phyloP scores from a whole-genome alignment of 306 rosid genomes.

The Herpetospermum pedunculosum region DNA sequence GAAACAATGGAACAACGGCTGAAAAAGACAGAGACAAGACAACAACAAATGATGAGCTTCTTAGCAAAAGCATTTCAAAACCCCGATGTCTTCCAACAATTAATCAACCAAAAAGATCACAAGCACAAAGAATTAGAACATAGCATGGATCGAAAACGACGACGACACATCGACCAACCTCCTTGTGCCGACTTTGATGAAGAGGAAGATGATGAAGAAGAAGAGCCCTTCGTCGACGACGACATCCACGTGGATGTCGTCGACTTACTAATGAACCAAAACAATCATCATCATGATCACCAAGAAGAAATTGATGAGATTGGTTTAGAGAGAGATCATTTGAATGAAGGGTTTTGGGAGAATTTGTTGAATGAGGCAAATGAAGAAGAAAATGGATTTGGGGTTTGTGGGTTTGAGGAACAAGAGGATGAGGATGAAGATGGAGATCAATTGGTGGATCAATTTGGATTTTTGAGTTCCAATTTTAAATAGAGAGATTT shows the following conservation, averaged over 20 bases:
- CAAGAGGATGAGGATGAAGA: neutral
- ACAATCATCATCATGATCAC: too few species aligned
- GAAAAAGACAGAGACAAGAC: constrained; percentile 46
- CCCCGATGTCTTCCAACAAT: constrained; percentile 43
- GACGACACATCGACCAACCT: constrained; percentile 4
- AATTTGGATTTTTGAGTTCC: neutral
- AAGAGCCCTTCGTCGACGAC: neutral
- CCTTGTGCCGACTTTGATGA: neutral
- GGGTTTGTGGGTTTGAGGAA: neutral
- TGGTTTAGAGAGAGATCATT: too few species aligned
- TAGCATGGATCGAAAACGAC: neutral
- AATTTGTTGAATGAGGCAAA: constrained; percentile 1
- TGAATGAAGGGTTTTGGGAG: constrained; percentile 11
- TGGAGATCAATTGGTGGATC: neutral
- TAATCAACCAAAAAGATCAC: constrained; percentile 18
- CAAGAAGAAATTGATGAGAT: too few species aligned
- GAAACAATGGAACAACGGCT: constrained; percentile 22
- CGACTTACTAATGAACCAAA: neutral
- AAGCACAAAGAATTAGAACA: neutral
- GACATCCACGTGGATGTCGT: constrained; percentile 1
- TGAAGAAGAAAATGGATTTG: neutral
- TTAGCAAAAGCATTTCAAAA: constrained; percentile 17
- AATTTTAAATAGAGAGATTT: neutral
- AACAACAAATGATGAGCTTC: constrained; percentile 12
- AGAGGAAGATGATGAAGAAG: neutral